Conservation (phyloP, 2,329 filamentous ascomycete species). For the Aspergillus sp. region DNA sequence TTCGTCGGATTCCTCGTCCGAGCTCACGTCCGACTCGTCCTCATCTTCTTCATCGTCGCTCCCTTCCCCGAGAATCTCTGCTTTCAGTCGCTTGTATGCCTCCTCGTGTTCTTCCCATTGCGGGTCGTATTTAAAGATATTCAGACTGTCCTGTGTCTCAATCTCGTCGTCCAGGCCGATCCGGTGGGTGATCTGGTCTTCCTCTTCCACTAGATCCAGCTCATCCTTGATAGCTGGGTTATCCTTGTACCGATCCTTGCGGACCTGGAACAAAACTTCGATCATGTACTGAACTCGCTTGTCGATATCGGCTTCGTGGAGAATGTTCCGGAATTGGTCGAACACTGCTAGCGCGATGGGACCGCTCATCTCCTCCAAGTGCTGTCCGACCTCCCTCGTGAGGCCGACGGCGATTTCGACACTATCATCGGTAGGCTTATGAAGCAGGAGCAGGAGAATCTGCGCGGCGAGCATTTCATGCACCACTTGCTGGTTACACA, state of each 20-base stretch:
- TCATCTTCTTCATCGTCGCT: conserved; percentile 76
- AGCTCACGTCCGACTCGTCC: conserved; percentile 59
- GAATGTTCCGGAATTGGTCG: conserved; percentile 90
- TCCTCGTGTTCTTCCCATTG: conserved; percentile 90
- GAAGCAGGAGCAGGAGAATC: conserved; percentile 83
- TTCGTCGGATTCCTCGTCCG: conserved; percentile 70
- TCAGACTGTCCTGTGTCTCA: conserved; percentile 80
- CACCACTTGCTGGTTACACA: conserved; percentile 94
- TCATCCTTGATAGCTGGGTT: conserved; percentile 89
- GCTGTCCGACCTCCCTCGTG: conserved; percentile 88
- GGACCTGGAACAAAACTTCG: conserved; percentile 92
- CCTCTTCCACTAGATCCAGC: conserved; percentile 91
- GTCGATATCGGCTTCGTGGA: conserved; percentile 96
- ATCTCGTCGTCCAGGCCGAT: conserved; percentile 79
- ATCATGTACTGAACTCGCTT: conserved; percentile 99
- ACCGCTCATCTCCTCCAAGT: conserved; percentile 91
- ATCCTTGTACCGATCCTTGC: conserved; percentile 96
- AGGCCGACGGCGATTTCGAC: conserved; percentile 96
- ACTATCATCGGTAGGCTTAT: conserved; percentile 95
- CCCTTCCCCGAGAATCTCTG: conserved; percentile 90
- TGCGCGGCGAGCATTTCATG: conserved; percentile 92
- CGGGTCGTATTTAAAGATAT: conserved; percentile 91
- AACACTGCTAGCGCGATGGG: conserved; percentile 87
- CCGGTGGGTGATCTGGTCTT: conserved; percentile 94
- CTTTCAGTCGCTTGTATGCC: conserved; percentile 84